Base-by-base conservation (phyloP, 495 filamentous ascomycete genomes). In the Aspergillus leporis region DNA sequence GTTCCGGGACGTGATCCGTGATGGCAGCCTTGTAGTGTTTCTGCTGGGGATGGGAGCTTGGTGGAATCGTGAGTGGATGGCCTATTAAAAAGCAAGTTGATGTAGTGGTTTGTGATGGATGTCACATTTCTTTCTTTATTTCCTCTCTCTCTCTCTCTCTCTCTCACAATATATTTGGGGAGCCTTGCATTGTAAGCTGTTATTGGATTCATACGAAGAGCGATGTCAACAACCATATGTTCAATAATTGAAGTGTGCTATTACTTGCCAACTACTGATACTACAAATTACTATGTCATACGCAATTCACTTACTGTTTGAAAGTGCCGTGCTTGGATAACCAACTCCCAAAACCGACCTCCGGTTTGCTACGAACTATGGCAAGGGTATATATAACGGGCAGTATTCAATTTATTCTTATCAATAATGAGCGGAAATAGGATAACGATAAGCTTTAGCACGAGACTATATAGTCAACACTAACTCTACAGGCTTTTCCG, bases 1-100 rank as follows among this genome's bases (percentile, higher is more conserved):
- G 59, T 65, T 87, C 14, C 78, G 80, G 59, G 75, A 88, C 53
- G 79, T 82, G 21, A 74, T 86, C 52, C 73, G 88, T 55, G 94
- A 95, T 73, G 82, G 80, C 0, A 85, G 87, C 60, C 86, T 96
- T 4, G 82, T 89, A 51, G 72, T 96, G 4, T 96, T 96, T 79
- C 82, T 91, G 55, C 70, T 96, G 64, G 92, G 92, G 14, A 75
- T 83, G 30, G 81, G 84, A 57, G 79, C 80, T 53, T 93, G 89
- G 87, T 85, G 81, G 77, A 78, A 78, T 59, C 73, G 75, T 12
- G 74, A 68, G 51, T 76, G 74, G 76, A 57, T 64, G 57, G 59
- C 53, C 9, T 45, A 22, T 8, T 55, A 22, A 18, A n/a, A 41
- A 12, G 16, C 3, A 14, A 41, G 13, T 3, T 41, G 38, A 41